Evolutionary conservation across 2,329 filamentous ascomycete genomes (phyloP), one percentile per base, ranked within the genome.

Genomic region (Aspergillus fumigatiaffinis): DNA sequence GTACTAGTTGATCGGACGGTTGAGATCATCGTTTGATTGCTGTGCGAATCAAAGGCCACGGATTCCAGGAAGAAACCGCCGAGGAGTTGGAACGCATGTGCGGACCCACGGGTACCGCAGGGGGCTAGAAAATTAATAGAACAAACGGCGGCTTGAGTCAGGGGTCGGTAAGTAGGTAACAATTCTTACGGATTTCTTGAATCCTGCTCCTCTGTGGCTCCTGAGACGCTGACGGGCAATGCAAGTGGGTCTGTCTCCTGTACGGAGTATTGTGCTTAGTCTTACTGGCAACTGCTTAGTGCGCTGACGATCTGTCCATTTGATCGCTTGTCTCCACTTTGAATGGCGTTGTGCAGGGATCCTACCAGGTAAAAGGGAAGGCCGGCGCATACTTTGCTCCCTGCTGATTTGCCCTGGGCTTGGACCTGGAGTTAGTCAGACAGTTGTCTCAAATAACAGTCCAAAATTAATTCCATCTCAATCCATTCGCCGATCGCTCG

Each of bases 31-130:
- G 50, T 51, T 52, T 49, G 52, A 29, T 38, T 56, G 57, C 56
- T 52, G 61, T 63, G 60, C 63, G 61, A 64, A 65, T 65, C 63
- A 65, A 57, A 64, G 47, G 47, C 56, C 62, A 55, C 56, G 63
- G 60, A 65, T 60, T 60, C 60, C 55, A 60, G 58, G 61, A 62
- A 56, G 57, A 50, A 51, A 60, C 59, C 58, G 58, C 52, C 55
- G 53, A 14, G 5, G 17, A 38, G 32, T 38, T 38, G 53, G 55
- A 55, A 55, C 55, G 59, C 58, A 60, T 60, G 54, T 60, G 62
- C 59, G 54, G 60, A 57, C 58, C 56, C 58, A 61, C 14, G 44
- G 44, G 14, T 7, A 47, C 20, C 42, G 21, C 42, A 47, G 12
- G 49, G 51, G 52, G 44, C 29, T 42, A 54, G 53, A 54, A 54